Evolutionary conservation across 495 filamentous ascomycete genomes (phyloP).

Genomic region (Penicillium macrosclerotiorum): DNA sequence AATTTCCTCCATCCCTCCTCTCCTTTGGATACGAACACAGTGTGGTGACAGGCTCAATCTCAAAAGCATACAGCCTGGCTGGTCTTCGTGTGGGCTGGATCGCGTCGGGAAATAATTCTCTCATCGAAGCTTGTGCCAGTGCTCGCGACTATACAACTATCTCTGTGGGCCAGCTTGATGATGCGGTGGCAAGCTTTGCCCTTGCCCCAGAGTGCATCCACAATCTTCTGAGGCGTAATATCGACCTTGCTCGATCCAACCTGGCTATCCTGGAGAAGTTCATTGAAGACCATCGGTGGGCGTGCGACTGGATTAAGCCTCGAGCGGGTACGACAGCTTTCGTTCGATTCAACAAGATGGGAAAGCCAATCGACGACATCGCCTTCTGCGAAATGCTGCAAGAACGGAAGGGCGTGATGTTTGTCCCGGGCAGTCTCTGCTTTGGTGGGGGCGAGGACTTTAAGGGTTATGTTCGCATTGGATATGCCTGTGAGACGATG

Average conservation of each 20-base stretch:
- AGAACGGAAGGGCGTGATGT: slow-evolving; percentile 72
- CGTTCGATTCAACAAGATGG: slow-evolving; percentile 63
- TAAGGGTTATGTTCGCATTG: slow-evolving; percentile 74
- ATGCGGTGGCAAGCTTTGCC: slow-evolving; percentile 74
- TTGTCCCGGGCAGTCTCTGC: slow-evolving; percentile 71
- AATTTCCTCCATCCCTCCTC: slow-evolving; percentile 67
- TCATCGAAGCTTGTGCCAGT: slow-evolving; percentile 64
- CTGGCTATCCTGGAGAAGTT: slow-evolving; percentile 66
- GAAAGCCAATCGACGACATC: slow-evolving; percentile 67
- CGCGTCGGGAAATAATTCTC: slow-evolving; percentile 58
- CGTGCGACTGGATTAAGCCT: slow-evolving; percentile 72
- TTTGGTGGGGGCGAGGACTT: slow-evolving; percentile 74
- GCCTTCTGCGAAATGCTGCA: slow-evolving; percentile 68
- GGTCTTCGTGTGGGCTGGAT: slow-evolving; percentile 85
- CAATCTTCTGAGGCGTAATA: slow-evolving; percentile 64
- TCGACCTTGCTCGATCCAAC: slow-evolving; percentile 69
- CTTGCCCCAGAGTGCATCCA: slow-evolving; percentile 63
- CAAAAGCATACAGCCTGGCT: slow-evolving; percentile 82
- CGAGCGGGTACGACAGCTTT: slow-evolving; percentile 83
- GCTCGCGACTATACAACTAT: slow-evolving; percentile 85
- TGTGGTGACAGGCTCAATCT: slow-evolving; percentile 77
- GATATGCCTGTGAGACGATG: slow-evolving; percentile 71
- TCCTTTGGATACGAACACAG: slow-evolving; percentile 68
- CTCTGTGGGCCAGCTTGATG: slow-evolving; percentile 78
- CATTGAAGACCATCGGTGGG: slow-evolving; percentile 59